Conservation (phyloP, 345 rosid species). For the Bruguiera sexangula region DNA sequence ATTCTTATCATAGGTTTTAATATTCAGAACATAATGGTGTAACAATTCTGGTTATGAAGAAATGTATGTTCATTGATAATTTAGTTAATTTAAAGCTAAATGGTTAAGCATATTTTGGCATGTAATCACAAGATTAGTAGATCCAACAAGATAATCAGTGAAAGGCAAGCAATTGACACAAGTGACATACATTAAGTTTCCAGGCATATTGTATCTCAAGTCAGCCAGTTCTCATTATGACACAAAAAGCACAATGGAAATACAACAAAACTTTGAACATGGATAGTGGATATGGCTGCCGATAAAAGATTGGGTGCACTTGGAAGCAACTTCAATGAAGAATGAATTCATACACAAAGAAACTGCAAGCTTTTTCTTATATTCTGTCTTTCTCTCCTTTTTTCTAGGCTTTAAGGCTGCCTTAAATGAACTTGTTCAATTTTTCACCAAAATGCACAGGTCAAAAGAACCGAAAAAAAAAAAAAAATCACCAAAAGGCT, state of each 20-base stretch:
- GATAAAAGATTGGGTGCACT: neutral
- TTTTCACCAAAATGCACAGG: neutral
- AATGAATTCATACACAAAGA: no score
- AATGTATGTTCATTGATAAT: no score
- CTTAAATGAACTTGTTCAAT: no score
- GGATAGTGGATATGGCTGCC: no score
- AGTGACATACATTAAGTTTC: conserved; percentile 22
- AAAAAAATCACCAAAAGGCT: neutral
- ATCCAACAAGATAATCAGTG: conserved; percentile 4
- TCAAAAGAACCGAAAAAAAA: no score
- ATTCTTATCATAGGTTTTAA: conserved; percentile 4
- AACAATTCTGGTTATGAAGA: neutral
- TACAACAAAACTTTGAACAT: neutral
- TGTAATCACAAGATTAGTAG: conserved; percentile 4
- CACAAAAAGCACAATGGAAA: neutral
- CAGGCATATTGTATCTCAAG: conserved; percentile 1
- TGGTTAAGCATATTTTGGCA: conserved; percentile 7
- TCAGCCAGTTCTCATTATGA: conserved; percentile 17
- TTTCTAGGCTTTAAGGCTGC: no score
- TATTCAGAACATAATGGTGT: conserved; percentile 14
- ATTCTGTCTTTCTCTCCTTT: no score
- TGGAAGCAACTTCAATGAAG: no score
- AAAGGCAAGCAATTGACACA: conserved; percentile 10
- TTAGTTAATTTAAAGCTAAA: no score
- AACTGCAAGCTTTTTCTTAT: no score